A percentile compares a stretch with the other conserved stretches of the same genome.
Conservation (phyloP, 768 basidiomycete species). For the Phlebiopsis gigantea region DNA sequence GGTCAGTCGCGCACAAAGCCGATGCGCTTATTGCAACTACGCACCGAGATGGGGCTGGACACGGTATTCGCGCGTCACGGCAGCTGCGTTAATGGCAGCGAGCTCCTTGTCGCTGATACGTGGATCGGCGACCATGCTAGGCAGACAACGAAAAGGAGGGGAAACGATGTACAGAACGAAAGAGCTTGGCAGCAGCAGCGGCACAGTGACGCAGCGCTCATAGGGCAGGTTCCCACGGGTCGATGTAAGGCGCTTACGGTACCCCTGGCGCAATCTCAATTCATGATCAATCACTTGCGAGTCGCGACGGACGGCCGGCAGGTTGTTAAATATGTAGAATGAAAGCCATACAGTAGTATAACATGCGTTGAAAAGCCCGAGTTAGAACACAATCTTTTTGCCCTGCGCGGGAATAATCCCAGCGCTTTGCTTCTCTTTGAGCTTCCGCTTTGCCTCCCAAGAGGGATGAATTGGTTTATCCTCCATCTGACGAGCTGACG, state of each 20-base stretch:
- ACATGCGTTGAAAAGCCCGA: background rate
- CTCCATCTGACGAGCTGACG: conserved; percentile 3
- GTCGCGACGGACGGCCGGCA: too few species aligned
- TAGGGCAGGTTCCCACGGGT: conserved; percentile 8
- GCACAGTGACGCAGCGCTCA: conserved; percentile 5
- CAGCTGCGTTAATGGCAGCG: conserved; percentile 80
- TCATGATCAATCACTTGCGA: too few species aligned
- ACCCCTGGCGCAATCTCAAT: background rate
- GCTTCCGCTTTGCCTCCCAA: conserved; percentile 89
- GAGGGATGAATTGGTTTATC: conserved; percentile 77
- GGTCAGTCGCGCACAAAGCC: conserved; percentile 2
- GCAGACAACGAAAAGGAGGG: conserved; percentile 10
- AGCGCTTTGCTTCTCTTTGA: conserved; percentile 65
- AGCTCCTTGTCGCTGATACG: conserved; percentile 69
- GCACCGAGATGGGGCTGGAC: conserved; percentile 86
- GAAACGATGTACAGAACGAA: background rate
- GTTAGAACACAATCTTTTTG: conserved; percentile 72
- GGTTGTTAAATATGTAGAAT: too few species aligned
- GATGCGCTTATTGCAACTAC: background rate
- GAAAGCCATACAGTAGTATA: too few species aligned
- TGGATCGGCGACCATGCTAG: conserved; percentile 40
- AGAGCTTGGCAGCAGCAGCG: background rate
- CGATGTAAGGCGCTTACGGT: background rate
- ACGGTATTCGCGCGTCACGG: conserved; percentile 83
- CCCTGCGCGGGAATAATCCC: conserved; percentile 67